Base-by-base conservation (phyloP, 2,329 filamentous ascomycete genomes). In the Xylaria arbuscula region DNA sequence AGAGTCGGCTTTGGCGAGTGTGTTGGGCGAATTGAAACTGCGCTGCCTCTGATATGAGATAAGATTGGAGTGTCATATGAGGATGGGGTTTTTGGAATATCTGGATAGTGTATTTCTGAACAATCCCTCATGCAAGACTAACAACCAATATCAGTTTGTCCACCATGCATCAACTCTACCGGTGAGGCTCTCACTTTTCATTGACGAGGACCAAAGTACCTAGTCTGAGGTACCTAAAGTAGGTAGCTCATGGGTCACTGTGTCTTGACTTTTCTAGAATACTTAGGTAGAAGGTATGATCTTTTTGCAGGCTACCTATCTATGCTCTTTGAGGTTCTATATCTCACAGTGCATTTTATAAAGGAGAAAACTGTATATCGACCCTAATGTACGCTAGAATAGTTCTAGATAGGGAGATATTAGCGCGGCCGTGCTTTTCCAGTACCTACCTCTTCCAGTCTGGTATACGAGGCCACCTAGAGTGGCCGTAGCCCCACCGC, bases 1-100 rank as follows among this genome's bases (percentile, higher is more conserved):
- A 76, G 75, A 42, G 81, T 85, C 2, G 83, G 83, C 5, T 85
- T 85, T 72, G 83, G 83, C 5, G 78, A 81, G 28, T 85, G 83
- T 64, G 69, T 73, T 24, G 81, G 81, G 6, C 76, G 73, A n/a
- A 76, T 83, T 54, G 55, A 75, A 54, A 61, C 55, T 8, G 73
- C 75, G 0, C 50, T 67, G 19, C 66, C 67, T 13, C 66, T 69
- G 22, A 71, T 61, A 67, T 47, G 42, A 28, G 22, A 4, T 32
- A 38, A 51, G 36, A 50, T 38, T 40, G 7, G 22, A 10, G 13
- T 56, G 19, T n/a, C 2, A 32, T 63, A 28, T 63, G 6, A 48
- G 13, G n/a, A 48, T 22, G 45, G 50, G 28, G 28, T 5, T 28
- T 28, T 28, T 28, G 28, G 28, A 10, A 7, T 9, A 6, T 11